phyloP scores from a whole-genome alignment of 257 asterid species.

The Osmanthus fragrans region DNA sequence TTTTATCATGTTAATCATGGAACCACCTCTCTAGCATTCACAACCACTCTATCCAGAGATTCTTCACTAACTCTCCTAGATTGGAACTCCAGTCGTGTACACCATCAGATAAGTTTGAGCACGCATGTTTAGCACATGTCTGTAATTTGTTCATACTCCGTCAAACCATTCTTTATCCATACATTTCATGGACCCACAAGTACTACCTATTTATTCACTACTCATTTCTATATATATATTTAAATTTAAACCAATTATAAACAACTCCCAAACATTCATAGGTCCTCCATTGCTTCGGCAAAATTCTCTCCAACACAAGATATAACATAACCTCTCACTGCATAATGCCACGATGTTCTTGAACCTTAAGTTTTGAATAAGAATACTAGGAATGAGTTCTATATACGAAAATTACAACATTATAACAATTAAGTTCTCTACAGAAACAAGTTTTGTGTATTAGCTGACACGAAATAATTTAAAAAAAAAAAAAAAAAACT shows the following conservation, averaged over 20 bases:
- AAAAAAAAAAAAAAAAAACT: neutral
- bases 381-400: neutral
- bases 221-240: too few relatives aligned
- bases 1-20: neutral
- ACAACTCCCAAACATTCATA: too few relatives aligned
- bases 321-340: neutral
- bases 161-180: too few relatives aligned
- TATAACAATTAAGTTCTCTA: neutral
- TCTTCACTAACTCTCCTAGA: neutral
- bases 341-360: neutral
- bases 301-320: neutral
- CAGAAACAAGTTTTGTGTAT: neutral
- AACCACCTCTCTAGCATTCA: slow-evolving; percentile 10
- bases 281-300: neutral
- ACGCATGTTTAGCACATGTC: too few relatives aligned
- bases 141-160: too few relatives aligned
- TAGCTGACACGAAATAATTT: too few relatives aligned
- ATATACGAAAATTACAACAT: slow-evolving; percentile 12
- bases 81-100: neutral
- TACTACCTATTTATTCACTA: too few relatives aligned
- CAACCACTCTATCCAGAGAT: neutral
- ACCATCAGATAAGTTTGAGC: neutral
- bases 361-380: slow-evolving; percentile 7
- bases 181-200: too few relatives aligned
- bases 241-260: too few relatives aligned